These are phyloP conservation scores for Phytopythium litorale DNA, from an alignment of 352 stramenopile genomes.

Conservation along the genomic window DNA sequence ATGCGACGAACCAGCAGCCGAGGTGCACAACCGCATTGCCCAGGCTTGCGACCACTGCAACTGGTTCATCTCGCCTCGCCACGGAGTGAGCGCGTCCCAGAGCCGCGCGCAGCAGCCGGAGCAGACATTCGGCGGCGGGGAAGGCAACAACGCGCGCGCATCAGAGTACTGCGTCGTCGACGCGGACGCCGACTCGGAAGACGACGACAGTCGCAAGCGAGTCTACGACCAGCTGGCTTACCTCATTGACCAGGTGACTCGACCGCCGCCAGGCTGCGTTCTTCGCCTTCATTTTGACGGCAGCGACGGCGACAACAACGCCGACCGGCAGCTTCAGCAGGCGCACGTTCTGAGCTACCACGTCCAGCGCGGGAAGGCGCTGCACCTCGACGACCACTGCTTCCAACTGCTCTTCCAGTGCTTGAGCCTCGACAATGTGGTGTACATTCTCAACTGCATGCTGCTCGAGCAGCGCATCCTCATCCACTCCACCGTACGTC, in stretches of 20 bases:
- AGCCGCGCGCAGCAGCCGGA: conserved; percentile 1
- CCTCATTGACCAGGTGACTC: conserved; percentile 1
- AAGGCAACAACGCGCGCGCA: conserved; percentile 7
- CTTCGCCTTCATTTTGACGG: conserved; percentile 2
- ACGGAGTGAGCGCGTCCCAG: conserved; percentile 6
- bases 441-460: conserved; percentile 79
- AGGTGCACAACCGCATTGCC: conserved; percentile 37
- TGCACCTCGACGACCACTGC: conserved; percentile 70
- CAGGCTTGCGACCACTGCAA: conserved; percentile 37
- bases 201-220: neutral
- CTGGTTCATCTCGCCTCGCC: conserved; percentile 58
- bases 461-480: conserved; percentile 82
- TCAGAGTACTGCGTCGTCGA: conserved; percentile 4
- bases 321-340: neutral
- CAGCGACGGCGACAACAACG: neutral
- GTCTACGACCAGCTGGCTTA: conserved; percentile 3
- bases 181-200: too few species aligned
- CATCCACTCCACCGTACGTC: conserved; percentile 71
- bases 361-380: conserved; percentile 51
- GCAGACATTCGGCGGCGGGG: conserved; percentile 1
- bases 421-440: conserved; percentile 72
- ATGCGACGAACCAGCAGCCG: conserved; percentile 22
- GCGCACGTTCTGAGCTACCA: conserved; percentile 34
- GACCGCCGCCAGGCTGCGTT: neutral
- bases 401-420: conserved; percentile 82